A percentile compares a stretch with the other conserved stretches of the same genome.
These are phyloP conservation scores for Orbilia blumenaviensis DNA, from an alignment of 2,329 filamentous ascomycete genomes.

Conservation along the genomic window DNA sequence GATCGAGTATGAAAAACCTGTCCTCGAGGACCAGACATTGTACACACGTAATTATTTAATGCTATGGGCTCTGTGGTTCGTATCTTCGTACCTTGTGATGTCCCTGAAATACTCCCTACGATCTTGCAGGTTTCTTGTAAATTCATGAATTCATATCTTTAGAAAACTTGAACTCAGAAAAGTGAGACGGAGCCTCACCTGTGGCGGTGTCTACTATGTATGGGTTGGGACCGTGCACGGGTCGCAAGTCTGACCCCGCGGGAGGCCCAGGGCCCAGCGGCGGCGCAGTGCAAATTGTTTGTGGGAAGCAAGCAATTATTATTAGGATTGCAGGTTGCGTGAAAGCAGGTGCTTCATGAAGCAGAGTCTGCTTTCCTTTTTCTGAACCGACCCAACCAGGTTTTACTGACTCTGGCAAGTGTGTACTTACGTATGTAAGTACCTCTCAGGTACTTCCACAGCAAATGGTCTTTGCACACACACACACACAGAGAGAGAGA, in stretches of 20 bases:
- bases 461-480: no score
- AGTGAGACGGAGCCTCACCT: conserved; percentile 12
- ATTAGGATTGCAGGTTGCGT: no score
- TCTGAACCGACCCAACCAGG: not conserved
- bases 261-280: not conserved
- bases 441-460: conserved; percentile 16
- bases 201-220: conserved; percentile 37
- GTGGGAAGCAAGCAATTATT: not conserved
- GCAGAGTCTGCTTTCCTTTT: conserved; percentile 22
- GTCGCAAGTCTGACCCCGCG: not conserved
- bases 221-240: not conserved
- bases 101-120: no score
- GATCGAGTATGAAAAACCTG: not conserved
- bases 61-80: not conserved
- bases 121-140: not conserved
- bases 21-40: not conserved
- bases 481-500: no score
- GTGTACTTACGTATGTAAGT: not conserved
- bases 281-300: no score
- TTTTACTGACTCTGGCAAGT: conserved; percentile 17
- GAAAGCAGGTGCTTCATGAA: conserved; percentile 26
- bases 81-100: conserved; percentile 7
- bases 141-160: not conserved
- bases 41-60: no score
- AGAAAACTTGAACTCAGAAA: not conserved